Percentiles rank a stretch among this genome's conserved stretches.
Evolutionary conservation across 2,329 filamentous ascomycete genomes (phyloP).

Genomic region (Cytospora mali): DNA sequence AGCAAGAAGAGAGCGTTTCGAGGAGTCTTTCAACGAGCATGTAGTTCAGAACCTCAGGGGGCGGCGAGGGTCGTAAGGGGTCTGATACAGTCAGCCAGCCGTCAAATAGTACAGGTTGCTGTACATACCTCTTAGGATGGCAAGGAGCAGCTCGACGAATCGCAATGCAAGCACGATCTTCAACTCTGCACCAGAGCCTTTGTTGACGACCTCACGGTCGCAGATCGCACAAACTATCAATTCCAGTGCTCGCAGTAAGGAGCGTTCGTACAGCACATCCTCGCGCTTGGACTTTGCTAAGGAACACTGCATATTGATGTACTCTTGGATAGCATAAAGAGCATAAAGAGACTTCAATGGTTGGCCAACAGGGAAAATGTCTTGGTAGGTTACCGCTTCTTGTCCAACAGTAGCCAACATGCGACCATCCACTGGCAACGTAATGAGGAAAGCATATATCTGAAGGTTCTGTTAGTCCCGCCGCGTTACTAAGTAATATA

Average conservation of each 20-base stretch:
- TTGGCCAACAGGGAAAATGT: slow-evolving; percentile 69
- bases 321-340: slow-evolving; percentile 65
- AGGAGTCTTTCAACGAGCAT: slow-evolving; percentile 38
- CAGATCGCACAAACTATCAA: slow-evolving; percentile 64
- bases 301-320: slow-evolving; percentile 49
- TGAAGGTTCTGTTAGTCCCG: slow-evolving; percentile 36
- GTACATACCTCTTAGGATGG: slow-evolving; percentile 55
- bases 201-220: slow-evolving; percentile 55
- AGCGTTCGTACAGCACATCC: slow-evolving; percentile 35
- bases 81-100: slow-evolving; percentile 19
- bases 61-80: slow-evolving; percentile 27
- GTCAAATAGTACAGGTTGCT: background rate
- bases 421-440: slow-evolving; percentile 68
- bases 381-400: slow-evolving; percentile 52
- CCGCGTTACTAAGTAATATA: background rate
- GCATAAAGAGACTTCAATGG: slow-evolving; percentile 77
- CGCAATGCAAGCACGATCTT: slow-evolving; percentile 53
- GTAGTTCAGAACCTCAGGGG: slow-evolving; percentile 32
- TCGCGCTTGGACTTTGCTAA: slow-evolving; percentile 30
- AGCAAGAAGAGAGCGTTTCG: slow-evolving; percentile 33
- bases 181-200: slow-evolving; percentile 46
- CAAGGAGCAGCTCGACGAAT: slow-evolving; percentile 59
- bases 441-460: slow-evolving; percentile 72
- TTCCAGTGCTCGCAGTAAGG: slow-evolving; percentile 49
- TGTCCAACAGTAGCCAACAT: slow-evolving; percentile 62